Conservation (phyloP, 192 early-diverging fungal species). For the Rhizophagus prolifer region DNA sequence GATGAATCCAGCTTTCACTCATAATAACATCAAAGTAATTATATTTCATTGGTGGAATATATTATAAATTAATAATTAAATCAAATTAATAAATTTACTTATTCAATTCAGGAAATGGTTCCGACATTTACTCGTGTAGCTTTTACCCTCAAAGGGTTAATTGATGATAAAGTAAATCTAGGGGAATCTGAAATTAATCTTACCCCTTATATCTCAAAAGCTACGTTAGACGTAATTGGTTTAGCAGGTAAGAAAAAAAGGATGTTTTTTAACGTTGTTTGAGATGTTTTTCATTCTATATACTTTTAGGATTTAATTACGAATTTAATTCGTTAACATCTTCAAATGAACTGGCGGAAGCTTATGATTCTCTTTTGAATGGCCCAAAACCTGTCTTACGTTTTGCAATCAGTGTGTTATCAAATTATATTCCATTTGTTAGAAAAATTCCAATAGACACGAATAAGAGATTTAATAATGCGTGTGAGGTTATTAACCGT, state of each 20-base stretch:
- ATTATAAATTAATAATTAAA: too few relatives aligned
- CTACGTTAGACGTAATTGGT: constrained; percentile 50
- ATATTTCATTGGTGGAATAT: constrained; percentile 12
- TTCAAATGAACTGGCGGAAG: constrained; percentile 42
- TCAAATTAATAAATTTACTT: too few relatives aligned
- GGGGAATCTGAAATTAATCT: constrained; percentile 40
- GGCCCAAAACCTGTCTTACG: not conserved
- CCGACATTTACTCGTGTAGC: constrained; percentile 35
- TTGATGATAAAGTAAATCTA: constrained; percentile 26
- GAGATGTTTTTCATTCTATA: not conserved
- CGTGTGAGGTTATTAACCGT: constrained; percentile 34
- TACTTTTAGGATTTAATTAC: constrained; percentile 43
- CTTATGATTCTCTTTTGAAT: constrained; percentile 41
- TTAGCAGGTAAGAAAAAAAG: constrained; percentile 28
- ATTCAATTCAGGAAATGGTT: constrained; percentile 10
- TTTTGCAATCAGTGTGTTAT: constrained; percentile 35
- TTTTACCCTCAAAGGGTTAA: constrained; percentile 38
- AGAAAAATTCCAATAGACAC: constrained; percentile 30
- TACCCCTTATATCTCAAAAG: constrained; percentile 34
- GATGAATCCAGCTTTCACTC: constrained; percentile 55
- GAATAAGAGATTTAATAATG: not conserved
- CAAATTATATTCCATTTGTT: constrained; percentile 26
- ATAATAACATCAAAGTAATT: constrained; percentile 38
- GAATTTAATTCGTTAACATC: constrained; percentile 45
- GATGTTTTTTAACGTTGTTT: not conserved